Evolutionary conservation across 2,329 filamentous ascomycete species (phyloP).

Genomic region (Pseudogymnoascus sp.): DNA sequence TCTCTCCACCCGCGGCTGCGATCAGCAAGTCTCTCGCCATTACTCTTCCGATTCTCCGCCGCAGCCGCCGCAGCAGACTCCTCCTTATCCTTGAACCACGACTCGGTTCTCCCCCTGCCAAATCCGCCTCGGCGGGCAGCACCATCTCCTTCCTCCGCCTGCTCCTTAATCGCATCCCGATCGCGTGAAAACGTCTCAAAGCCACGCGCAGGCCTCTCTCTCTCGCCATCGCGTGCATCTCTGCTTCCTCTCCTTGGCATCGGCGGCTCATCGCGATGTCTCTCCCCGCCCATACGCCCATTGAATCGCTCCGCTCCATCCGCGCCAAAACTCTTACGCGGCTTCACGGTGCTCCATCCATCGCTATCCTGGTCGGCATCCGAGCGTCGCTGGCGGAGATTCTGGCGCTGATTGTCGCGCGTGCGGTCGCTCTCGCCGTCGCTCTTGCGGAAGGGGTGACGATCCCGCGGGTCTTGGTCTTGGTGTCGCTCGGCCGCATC

Average conservation of each 20-base stretch:
- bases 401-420: slow-evolving; percentile 37
- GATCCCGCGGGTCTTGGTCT: slow-evolving; percentile 45
- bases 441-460: slow-evolving; percentile 50
- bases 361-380: slow-evolving; percentile 55
- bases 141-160: slow-evolving; percentile 44
- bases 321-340: slow-evolving; percentile 64
- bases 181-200: slow-evolving; percentile 45
- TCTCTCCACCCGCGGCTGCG: slow-evolving; percentile 32
- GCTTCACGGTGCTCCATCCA: slow-evolving; percentile 66
- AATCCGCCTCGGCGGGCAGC: slow-evolving; percentile 54
- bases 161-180: slow-evolving; percentile 39
- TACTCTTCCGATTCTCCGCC: slow-evolving; percentile 26
- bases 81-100: slow-evolving; percentile 62
- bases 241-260: slow-evolving; percentile 33
- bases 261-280: slow-evolving; percentile 33
- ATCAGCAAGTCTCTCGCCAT: slow-evolving; percentile 26
- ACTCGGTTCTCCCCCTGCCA: slow-evolving; percentile 57
- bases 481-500: slow-evolving; percentile 47
- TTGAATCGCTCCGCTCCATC: slow-evolving; percentile 63
- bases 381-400: slow-evolving; percentile 42
- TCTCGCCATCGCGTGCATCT: slow-evolving; percentile 51
- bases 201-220: slow-evolving; percentile 38
- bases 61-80: slow-evolving; percentile 22
- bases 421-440: slow-evolving; percentile 45
- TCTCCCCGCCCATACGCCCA: slow-evolving; percentile 51